Evolutionary conservation across 176 grass and related monocot genomes (phyloP), one percentile per base, ranked within the genome.

Genomic region (Triticum timopheevii): DNA sequence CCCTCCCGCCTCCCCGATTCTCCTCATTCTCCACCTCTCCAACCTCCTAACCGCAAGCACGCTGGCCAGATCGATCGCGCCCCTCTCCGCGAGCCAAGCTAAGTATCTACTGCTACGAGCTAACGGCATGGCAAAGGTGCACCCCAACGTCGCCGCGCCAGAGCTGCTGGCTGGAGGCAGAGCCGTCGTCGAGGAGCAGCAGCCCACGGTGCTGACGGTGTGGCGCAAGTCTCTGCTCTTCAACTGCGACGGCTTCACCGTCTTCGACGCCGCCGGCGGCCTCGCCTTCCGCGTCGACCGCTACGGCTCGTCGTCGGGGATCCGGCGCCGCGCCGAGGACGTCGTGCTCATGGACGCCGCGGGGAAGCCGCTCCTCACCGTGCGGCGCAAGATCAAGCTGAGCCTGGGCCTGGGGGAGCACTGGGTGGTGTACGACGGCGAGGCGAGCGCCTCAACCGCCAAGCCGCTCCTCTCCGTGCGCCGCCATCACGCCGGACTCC

Each of bases 231-330:
- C 94, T 0, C 82, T 96, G 13, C 88, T 96, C 33, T 93, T 96
- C 87, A 93, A 90, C 81, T 93, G 87, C 85, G 79, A 88, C 13
- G 94, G 94, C 4, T 96, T 96, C 84, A 96, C 94, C 3, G 91
- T 96, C 22, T 96, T 73, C 54, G 91, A 96, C 61, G 36, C 87
- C 9, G 86, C 58, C 6, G 95, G 95, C 69, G 45, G 90, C 79
- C 90, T 97, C 89, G 89, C 90, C 54, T 97, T 91, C 83, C 91
- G 95, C 33, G 91, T 97, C 13, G 95, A 97, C 80, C 78, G 87
- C 83, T 94, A 95, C 69, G 95, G 47, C 17, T 42, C 83, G 31
- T 75, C 61, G 8, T 56, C 42, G 42, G 15, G 44, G 0, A 22
- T 30, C 49, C 47, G 28, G 28, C 49, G 78, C 2, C 87, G 84